Evolutionary conservation across 805 yeast genomes (phyloP).

Genomic region (Wickerhamomyces canadensis): DNA sequence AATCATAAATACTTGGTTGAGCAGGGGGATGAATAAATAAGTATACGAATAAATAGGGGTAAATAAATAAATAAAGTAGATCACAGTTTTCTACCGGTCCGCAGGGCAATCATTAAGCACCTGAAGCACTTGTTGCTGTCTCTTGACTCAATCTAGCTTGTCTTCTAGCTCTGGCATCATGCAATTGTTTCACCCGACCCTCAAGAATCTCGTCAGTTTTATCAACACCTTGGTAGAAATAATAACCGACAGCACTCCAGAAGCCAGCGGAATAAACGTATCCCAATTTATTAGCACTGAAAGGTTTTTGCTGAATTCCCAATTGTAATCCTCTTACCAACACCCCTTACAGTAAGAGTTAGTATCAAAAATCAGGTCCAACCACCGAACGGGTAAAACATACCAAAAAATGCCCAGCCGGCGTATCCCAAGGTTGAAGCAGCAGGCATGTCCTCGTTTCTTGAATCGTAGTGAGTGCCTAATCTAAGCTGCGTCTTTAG

Average conservation of each 20-base stretch:
- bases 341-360: slow-evolving; percentile 24
- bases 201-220: slow-evolving; percentile 33
- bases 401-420: slow-evolving; percentile 36
- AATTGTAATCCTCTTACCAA: slow-evolving; percentile 39
- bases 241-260: slow-evolving; percentile 38
- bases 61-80: too few relatives aligned
- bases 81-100: too few relatives aligned
- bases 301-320: slow-evolving; percentile 37
- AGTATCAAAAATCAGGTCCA: too few relatives aligned
- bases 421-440: slow-evolving; percentile 24
- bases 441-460: slow-evolving; percentile 13
- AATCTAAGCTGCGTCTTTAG: too few relatives aligned
- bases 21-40: background rate
- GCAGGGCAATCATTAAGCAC: too few relatives aligned
- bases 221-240: slow-evolving; percentile 33
- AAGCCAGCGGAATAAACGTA: slow-evolving; percentile 38
- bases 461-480: too few relatives aligned
- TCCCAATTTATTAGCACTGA: slow-evolving; percentile 32
- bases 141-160: background rate
- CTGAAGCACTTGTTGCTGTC: too few relatives aligned
- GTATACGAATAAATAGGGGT: background rate
- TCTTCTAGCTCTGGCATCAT: slow-evolving; percentile 31
- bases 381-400: too few relatives aligned
- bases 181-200: slow-evolving; percentile 30
- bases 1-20: background rate